Conservation (phyloP, 805 yeast species). For the Blastobotrys parvus region DNA sequence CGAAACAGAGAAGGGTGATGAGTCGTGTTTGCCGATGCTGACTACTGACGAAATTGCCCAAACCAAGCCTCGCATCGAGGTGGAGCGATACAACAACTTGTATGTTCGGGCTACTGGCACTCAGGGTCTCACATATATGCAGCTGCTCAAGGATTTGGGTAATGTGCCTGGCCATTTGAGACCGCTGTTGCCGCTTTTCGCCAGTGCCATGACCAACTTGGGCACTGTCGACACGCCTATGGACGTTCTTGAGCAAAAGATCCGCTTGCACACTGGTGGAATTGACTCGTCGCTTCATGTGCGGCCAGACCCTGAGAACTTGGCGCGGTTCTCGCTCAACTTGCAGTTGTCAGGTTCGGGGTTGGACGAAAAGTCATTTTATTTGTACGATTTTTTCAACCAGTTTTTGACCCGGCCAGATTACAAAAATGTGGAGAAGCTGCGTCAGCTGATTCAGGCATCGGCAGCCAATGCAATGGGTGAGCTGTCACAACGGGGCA, state of each 20-base stretch:
- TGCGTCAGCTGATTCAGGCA: slow-evolving; percentile 63
- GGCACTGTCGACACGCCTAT: slow-evolving; percentile 71
- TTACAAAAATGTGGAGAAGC: slow-evolving; percentile 55
- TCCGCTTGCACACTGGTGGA: slow-evolving; percentile 81
- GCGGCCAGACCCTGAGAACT: slow-evolving; percentile 36
- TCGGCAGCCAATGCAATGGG: slow-evolving; percentile 71
- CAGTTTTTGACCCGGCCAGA: slow-evolving; percentile 65
- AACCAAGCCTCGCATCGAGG: slow-evolving; percentile 15
- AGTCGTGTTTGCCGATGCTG: slow-evolving; percentile 73
- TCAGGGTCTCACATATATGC: slow-evolving; percentile 64
- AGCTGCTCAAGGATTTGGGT: slow-evolving; percentile 55
- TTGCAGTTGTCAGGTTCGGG: slow-evolving; percentile 62
- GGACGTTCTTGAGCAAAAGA: slow-evolving; percentile 77
- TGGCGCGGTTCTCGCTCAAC: slow-evolving; percentile 35
- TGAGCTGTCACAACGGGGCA: slow-evolving; percentile 80
- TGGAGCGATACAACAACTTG: slow-evolving; percentile 9
- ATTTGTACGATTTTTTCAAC: slow-evolving; percentile 57
- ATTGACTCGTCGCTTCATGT: slow-evolving; percentile 44
- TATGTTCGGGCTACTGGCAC: slow-evolving; percentile 29
- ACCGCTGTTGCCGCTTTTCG: slow-evolving; percentile 67
- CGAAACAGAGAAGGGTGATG: slow-evolving; percentile 62
- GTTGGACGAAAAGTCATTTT: slow-evolving; percentile 51
- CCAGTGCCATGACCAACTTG: slow-evolving; percentile 70
- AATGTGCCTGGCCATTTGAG: slow-evolving; percentile 53
- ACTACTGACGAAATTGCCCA: slow-evolving; percentile 62